phyloP scores from a whole-genome alignment of 495 filamentous ascomycete genomes.

The Monascus purpureus region DNA sequence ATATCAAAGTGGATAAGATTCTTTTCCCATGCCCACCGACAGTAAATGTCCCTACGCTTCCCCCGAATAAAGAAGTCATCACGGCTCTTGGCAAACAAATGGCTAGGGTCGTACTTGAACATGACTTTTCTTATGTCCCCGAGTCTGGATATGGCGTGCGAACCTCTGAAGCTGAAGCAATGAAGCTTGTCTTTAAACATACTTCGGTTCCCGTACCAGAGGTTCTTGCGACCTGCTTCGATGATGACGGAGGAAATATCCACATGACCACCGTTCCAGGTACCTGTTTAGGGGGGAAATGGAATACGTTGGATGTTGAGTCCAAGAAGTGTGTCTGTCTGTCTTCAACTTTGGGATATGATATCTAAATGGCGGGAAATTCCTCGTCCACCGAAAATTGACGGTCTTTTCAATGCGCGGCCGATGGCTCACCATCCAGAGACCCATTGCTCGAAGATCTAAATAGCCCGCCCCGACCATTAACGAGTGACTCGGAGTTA shows the following conservation, averaged over 20 bases:
- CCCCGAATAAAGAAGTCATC: slow-evolving; percentile 2
- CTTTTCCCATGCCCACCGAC: neutral
- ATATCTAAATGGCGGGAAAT: slow-evolving; percentile 16
- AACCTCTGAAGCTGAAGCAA: slow-evolving; percentile 16
- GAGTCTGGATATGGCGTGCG: slow-evolving; percentile 11
- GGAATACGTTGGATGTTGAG: slow-evolving; percentile 15
- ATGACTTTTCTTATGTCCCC: slow-evolving; percentile 7
- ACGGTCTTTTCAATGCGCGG: slow-evolving; percentile 18
- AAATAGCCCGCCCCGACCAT: slow-evolving; percentile 11
- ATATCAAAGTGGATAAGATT: neutral
- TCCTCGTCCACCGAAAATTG: slow-evolving; percentile 10
- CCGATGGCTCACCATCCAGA: slow-evolving; percentile 17
- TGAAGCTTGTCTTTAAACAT: slow-evolving; percentile 14
- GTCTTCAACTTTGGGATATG: slow-evolving; percentile 19
- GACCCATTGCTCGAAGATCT: slow-evolving; percentile 20
- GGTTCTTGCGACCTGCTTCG: too few species aligned
- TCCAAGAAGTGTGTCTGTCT: slow-evolving; percentile 17
- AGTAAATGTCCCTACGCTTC: neutral
- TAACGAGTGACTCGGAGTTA: slow-evolving; percentile 16
- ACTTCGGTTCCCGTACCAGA: slow-evolving; percentile 15
- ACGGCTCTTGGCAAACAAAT: slow-evolving; percentile 4
- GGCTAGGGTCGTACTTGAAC: slow-evolving; percentile 3
- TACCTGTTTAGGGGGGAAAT: slow-evolving; percentile 9
- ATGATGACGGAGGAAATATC: too few species aligned
- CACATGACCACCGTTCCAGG: slow-evolving; percentile 14